Percentiles rank a stretch among this genome's conserved stretches.
These are phyloP conservation scores for Berberis thunbergii DNA, from an alignment of 164 flowering plant genomes.

Conservation along the genomic window DNA sequence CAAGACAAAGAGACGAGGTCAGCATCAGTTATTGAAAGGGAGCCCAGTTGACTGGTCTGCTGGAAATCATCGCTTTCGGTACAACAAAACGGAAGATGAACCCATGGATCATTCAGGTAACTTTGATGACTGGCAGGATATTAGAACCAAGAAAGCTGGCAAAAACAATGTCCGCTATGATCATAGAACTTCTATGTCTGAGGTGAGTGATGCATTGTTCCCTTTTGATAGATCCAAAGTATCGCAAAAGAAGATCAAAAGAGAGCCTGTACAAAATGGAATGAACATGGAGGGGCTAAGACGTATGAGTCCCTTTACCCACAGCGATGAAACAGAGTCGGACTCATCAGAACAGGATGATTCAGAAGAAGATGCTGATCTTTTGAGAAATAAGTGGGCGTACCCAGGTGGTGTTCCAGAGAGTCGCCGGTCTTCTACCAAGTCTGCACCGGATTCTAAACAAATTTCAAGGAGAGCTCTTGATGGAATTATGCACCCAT, in stretches of 20 bases:
- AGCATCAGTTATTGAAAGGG: slow-evolving; percentile 26
- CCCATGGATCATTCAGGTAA: slow-evolving; percentile 23
- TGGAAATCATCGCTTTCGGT: slow-evolving; percentile 31
- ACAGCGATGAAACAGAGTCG: slow-evolving; percentile 75
- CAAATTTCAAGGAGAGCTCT: slow-evolving; percentile 25
- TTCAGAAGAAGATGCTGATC: slow-evolving; percentile 45
- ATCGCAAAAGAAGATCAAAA: slow-evolving; percentile 32
- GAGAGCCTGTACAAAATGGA: slow-evolving; percentile 36
- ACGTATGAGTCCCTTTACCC: slow-evolving; percentile 3
- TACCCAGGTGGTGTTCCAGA: slow-evolving; percentile 30
- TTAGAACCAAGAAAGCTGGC: slow-evolving; percentile 9
- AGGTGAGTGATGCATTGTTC: slow-evolving; percentile 24
- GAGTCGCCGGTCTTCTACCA: slow-evolving; percentile 20
- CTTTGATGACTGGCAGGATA: neutral
- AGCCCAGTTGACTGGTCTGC: slow-evolving; percentile 27
- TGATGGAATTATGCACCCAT: slow-evolving; percentile 24
- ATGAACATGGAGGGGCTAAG: slow-evolving; percentile 15
- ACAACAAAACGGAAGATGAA: slow-evolving; percentile 28
- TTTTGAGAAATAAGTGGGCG: slow-evolving; percentile 39
- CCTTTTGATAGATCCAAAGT: slow-evolving; percentile 24
- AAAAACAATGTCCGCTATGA: slow-evolving; percentile 17
- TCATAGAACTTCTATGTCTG: slow-evolving; percentile 25
- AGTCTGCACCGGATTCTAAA: slow-evolving; percentile 19
- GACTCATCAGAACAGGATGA: slow-evolving; percentile 60
- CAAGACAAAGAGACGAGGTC: slow-evolving; percentile 26